Evolutionary conservation across 1,284 basidiomycete genomes (phyloP).

Genomic region (Pascua sp.): DNA sequence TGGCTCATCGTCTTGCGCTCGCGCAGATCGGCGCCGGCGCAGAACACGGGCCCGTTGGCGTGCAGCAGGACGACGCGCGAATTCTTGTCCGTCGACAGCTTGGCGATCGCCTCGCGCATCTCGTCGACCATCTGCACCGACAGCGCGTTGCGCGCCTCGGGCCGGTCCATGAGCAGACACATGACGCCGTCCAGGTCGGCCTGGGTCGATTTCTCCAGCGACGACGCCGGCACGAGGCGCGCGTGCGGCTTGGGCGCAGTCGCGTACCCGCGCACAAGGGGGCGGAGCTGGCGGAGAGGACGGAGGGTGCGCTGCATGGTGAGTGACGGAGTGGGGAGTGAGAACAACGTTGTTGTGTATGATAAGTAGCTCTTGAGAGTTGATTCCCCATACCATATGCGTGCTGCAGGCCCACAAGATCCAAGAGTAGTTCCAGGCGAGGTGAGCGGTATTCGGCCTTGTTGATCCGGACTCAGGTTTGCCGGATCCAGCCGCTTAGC

Average conservation of each 20-base stretch:
- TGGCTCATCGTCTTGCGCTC: conserved; percentile 79
- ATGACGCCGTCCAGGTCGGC: conserved; percentile 43
- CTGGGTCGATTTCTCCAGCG: conserved; percentile 1
- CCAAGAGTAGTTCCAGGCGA: not conserved
- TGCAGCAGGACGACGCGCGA: conserved; percentile 73
- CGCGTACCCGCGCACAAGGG: conserved; percentile 2
- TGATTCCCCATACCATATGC: no score
- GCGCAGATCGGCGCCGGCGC: conserved; percentile 84
- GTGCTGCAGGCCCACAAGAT: no score
- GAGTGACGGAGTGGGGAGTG: not conserved
- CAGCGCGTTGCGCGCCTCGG: conserved; percentile 84
- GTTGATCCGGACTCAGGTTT: no score
- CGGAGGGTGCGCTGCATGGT: conserved; percentile 9
- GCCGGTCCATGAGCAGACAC: conserved; percentile 64
- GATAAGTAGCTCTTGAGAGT: not conserved
- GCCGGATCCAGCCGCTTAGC: no score
- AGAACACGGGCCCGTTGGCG: conserved; percentile 72
- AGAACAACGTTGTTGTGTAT: not conserved
- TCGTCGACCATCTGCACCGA: conserved; percentile 74
- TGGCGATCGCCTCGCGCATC: conserved; percentile 65
- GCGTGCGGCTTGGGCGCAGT: conserved; percentile 27
- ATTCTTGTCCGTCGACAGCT: conserved; percentile 54
- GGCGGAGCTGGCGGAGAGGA: conserved; percentile 3
- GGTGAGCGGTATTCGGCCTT: not conserved
- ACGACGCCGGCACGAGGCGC: conserved; percentile 25